Evolutionary conservation across 129 eudicot species (phyloP).

Genomic region (Heracleum sosnowskyi): DNA sequence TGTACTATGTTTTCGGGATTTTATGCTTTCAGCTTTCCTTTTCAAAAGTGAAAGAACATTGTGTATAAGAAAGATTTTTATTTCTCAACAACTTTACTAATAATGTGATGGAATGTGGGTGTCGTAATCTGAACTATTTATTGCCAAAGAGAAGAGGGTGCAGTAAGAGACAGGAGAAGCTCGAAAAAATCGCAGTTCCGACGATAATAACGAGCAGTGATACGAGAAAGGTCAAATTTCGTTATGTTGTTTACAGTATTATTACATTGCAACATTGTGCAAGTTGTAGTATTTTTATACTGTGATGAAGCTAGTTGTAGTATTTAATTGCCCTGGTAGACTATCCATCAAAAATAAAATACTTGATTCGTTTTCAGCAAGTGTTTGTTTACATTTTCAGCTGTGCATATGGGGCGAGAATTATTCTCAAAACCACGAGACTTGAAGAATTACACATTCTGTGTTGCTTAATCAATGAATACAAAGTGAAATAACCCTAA

Average conservation of each 20-base stretch:
- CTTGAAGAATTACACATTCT: too few relatives aligned
- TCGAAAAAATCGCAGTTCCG: not conserved
- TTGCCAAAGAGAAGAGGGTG: not conserved
- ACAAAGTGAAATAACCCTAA: too few relatives aligned
- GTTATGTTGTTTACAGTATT: not conserved
- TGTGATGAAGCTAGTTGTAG: not conserved
- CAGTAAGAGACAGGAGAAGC: not conserved
- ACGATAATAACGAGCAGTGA: not conserved
- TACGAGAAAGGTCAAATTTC: not conserved
- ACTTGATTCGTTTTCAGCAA: not conserved
- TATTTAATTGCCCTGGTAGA: not conserved
- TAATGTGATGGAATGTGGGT: not conserved
- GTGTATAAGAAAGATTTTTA: not conserved
- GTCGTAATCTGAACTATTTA: not conserved
- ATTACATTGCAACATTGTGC: not conserved
- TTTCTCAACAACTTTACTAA: not conserved
- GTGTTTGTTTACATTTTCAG: too few relatives aligned
- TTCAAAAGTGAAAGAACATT: too few relatives aligned
- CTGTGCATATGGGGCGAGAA: too few relatives aligned
- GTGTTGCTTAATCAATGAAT: too few relatives aligned
- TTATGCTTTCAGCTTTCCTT: too few relatives aligned
- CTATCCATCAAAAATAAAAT: not conserved
- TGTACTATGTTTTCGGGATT: too few relatives aligned
- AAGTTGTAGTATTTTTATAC: not conserved
- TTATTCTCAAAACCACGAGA: too few relatives aligned